Percentiles rank a stretch among this genome's conserved stretches.
Conservation (phyloP, 1,284 basidiomycete species). For the Ustilago vetiveriae region DNA sequence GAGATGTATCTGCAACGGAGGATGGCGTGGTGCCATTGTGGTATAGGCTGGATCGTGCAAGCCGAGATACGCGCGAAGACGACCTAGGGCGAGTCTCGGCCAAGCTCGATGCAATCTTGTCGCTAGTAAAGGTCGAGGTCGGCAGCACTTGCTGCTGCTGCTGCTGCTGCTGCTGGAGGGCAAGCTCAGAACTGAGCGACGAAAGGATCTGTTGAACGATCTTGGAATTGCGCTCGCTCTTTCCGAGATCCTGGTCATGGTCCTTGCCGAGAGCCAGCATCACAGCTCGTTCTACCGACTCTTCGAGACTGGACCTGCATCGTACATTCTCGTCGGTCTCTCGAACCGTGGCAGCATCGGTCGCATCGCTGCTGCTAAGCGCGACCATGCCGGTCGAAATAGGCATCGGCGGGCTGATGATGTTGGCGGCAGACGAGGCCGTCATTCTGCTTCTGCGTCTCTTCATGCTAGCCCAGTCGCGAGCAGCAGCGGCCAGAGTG, state of each 20-base stretch:
- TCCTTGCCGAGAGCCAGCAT: constrained; percentile 30
- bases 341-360: neutral
- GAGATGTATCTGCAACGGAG: neutral
- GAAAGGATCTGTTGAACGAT: constrained; percentile 33
- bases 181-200: constrained; percentile 20
- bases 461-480: constrained; percentile 44
- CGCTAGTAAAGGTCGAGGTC: neutral
- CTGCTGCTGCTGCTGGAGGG: constrained; percentile 1
- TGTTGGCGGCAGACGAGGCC: constrained; percentile 2
- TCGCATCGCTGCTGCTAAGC: neutral
- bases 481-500: constrained; percentile 42
- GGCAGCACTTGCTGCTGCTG: neutral
- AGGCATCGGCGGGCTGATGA: neutral
- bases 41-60: neutral
- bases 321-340: neutral
- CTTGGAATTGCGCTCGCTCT: constrained; percentile 18
- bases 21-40: neutral
- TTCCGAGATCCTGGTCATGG: neutral
- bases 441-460: constrained; percentile 11
- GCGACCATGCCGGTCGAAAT: neutral
- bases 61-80: neutral
- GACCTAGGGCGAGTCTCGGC: neutral
- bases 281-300: constrained; percentile 35
- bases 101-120: neutral
- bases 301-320: constrained; percentile 7